These are phyloP conservation scores for Exsudoporus frostii DNA, from an alignment of 768 basidiomycete species.

Conservation along the genomic window DNA sequence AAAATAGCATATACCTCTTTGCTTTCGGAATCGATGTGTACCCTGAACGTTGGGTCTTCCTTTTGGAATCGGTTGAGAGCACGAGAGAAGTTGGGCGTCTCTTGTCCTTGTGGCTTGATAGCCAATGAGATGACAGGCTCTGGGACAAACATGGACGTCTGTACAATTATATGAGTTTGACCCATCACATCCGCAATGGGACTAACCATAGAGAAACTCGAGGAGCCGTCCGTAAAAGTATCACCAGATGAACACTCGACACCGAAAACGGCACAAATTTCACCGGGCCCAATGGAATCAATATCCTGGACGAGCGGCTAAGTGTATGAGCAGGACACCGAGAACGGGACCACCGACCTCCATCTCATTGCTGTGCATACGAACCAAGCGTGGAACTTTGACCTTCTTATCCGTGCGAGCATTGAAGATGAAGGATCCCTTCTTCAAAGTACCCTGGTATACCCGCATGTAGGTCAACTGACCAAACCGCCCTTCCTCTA, in stretches of 20 bases:
- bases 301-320: conserved; percentile 62
- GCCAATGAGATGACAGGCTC: conserved; percentile 97
- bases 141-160: conserved; percentile 99
- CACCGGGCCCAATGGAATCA: conserved; percentile 89
- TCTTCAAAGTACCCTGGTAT: conserved; percentile 92
- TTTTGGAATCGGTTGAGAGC: conserved; percentile 97
- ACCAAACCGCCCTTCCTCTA: conserved; percentile 96
- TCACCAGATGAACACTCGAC: conserved; percentile 98
- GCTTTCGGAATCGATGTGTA: conserved; percentile 90
- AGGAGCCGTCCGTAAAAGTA: conserved; percentile 93
- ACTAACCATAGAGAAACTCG: conserved; percentile 87
- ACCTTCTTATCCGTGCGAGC: conserved; percentile 94
- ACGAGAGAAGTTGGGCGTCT: conserved; percentile 94
- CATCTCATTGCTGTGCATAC: conserved; percentile 99
- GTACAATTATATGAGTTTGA: background rate
- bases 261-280: conserved; percentile 99
- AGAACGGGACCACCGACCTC: conserved; percentile 54
- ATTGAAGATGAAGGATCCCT: conserved; percentile 82
- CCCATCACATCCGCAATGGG: background rate
- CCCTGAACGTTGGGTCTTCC: conserved; percentile 98
- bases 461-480: conserved; percentile 98
- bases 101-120: conserved; percentile 86
- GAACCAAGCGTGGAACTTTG: conserved; percentile 92
- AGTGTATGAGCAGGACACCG: background rate
- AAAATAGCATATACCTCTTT: conserved; percentile 65